These are phyloP conservation scores for Heimioporus sp. DNA, from an alignment of 768 basidiomycete species.

Conservation along the genomic window DNA sequence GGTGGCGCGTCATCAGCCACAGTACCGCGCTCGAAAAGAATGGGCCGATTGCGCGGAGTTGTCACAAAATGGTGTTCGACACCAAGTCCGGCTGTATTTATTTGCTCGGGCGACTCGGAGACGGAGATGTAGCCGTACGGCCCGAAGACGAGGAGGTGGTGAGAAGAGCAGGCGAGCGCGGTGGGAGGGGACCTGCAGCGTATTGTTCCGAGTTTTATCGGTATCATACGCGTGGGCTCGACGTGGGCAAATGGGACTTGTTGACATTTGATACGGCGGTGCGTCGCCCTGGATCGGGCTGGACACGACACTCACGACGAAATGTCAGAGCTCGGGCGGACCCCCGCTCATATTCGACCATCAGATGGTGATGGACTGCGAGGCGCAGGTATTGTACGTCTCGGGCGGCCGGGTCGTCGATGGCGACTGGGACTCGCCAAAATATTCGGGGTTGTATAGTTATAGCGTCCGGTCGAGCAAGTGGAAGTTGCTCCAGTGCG, in stretches of 20 bases:
- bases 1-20: constrained; percentile 60
- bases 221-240: constrained; percentile 43
- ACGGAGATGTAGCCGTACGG: constrained; percentile 44
- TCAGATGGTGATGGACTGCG: constrained; percentile 76
- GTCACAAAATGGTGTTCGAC: constrained; percentile 84
- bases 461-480: constrained; percentile 63
- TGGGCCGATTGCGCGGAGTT: constrained; percentile 69
- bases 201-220: constrained; percentile 73
- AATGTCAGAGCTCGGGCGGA: constrained; percentile 54
- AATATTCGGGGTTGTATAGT: constrained; percentile 72
- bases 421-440: constrained; percentile 55
- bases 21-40: constrained; percentile 54
- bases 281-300: constrained; percentile 18
- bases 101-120: constrained; percentile 65
- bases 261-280: constrained; percentile 68
- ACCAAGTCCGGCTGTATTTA: constrained; percentile 68
- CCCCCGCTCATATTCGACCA: constrained; percentile 78
- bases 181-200: constrained; percentile 19
- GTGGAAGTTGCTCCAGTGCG: constrained; percentile 72
- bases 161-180: constrained; percentile 22
- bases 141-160: constrained; percentile 21
- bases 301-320: background rate
- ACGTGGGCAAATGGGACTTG: constrained; percentile 70
- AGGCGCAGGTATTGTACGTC: constrained; percentile 68
- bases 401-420: constrained; percentile 76